phyloP scores from a whole-genome alignment of 2,329 filamentous ascomycete genomes.

The Aspergillus fumigatiaffinis region DNA sequence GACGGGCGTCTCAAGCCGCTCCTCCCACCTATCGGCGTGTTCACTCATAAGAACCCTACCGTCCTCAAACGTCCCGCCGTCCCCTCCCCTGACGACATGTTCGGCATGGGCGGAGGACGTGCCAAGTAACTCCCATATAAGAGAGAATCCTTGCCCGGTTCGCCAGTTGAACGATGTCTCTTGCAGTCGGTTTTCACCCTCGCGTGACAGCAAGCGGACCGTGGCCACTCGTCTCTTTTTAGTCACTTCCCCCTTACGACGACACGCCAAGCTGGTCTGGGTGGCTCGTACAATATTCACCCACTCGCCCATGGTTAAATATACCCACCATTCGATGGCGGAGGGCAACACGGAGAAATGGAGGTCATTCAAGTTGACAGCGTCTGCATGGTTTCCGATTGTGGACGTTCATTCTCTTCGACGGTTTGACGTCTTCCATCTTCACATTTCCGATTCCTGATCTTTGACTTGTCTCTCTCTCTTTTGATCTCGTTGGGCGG shows the following conservation, averaged over 20 bases:
- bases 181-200: not conserved
- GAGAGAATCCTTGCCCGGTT: not conserved
- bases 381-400: not conserved
- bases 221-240: not conserved
- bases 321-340: not conserved
- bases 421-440: not conserved
- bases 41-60: not conserved
- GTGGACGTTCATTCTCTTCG: not conserved
- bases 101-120: not conserved
- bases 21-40: slow-evolving; percentile 12
- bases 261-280: not conserved
- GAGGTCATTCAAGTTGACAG: not conserved
- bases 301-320: not conserved
- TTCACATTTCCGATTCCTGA: not conserved
- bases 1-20: not conserved
- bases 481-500: not conserved
- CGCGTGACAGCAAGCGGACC: not conserved
- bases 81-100: slow-evolving; percentile 15
- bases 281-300: not conserved
- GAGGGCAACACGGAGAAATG: not conserved
- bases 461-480: not conserved
- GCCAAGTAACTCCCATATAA: slow-evolving; percentile 1
- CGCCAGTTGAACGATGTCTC: not conserved
- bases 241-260: not conserved
- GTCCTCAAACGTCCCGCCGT: slow-evolving; percentile 10